Evolutionary conservation across 768 basidiomycete genomes (phyloP), one percentile per base, ranked within the genome.

Genomic region (Suillus bovinus): DNA sequence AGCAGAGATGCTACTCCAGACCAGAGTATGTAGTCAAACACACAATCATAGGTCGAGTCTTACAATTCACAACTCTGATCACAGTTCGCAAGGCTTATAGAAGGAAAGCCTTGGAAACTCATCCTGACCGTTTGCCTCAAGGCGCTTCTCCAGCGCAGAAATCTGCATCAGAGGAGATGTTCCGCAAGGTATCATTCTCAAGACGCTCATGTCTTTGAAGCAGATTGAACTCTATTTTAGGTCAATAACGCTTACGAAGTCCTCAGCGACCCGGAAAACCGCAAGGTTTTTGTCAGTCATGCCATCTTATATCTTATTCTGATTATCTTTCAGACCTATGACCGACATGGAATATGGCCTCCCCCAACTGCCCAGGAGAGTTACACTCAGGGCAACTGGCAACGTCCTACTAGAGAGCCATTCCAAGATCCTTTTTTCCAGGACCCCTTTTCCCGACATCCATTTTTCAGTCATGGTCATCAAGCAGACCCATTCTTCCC

Each of bases 221-320:
- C 47, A 66, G 46, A 41, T 39, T 49, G 27, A 52, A 58, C 41
- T 29, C 49, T 38, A 47, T 47, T 33, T 36, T 53, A 91, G 87
- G 83, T 91, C 50, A 89, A 87, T 67, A 88, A 90, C 64, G 90
- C 90, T 33, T 93, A 91, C 67, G 90, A 93, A 70, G 83, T 93
- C 2, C 74, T 93, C 59, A 85, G 71, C 57, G 85, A 93, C 68
- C 68, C 82, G 2, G 74, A 81, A 58, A 91, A 82, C 62, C 84
- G 89, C 57, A 79, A 76, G 68, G 82, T 86, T 67, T 59, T 81
- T 67, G 10, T 31, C 27, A 29, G 8, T 55, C 2, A 20, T 61
- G 38, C 29, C 39, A 22, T 20, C 29, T 42, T 46, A 47, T 24
- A 38, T 50, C 29, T 66, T 44, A 63, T 62, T 36, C 34, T 33